Percentiles rank a stretch among this genome's conserved stretches.
Conservation (phyloP, 139 green algal genomes). For the Chlamydomonas incerta region DNA sequence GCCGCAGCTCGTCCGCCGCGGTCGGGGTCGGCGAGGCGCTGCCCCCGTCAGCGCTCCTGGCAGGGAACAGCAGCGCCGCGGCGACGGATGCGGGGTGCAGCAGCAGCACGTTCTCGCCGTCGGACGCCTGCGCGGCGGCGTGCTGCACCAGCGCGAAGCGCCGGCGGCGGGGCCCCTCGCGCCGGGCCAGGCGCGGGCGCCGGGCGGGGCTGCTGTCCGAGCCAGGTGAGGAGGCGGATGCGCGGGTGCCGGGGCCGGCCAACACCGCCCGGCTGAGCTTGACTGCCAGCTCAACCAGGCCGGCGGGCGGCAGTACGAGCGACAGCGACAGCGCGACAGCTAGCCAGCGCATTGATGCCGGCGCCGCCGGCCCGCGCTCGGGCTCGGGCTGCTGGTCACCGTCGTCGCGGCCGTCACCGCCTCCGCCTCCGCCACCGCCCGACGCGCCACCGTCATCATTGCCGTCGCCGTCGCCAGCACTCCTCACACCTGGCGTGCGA, state of each 20-base stretch:
- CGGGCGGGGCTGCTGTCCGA: neutral
- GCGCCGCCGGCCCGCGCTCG: neutral
- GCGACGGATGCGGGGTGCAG: slow-evolving; percentile 8
- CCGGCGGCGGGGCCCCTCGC: neutral
- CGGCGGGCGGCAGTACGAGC: slow-evolving; percentile 27
- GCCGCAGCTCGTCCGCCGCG: no score
- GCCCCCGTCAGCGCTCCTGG: neutral
- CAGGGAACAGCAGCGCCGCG: neutral
- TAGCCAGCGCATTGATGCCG: neutral
- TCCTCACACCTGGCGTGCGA: neutral
- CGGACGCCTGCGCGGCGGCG: neutral
- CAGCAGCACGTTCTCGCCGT: slow-evolving; percentile 13
- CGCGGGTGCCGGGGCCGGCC: no score
- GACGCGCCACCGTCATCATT: neutral
- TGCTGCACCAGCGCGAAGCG: slow-evolving; percentile 24
- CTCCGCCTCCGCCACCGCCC: neutral
- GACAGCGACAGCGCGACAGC: slow-evolving; percentile 20
- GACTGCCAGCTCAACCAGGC: slow-evolving; percentile 20
- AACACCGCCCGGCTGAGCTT: neutral
- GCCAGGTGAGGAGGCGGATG: no score
- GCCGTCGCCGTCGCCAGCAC: neutral
- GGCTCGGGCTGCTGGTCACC: neutral
- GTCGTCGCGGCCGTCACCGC: neutral
- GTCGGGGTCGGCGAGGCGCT: no score
- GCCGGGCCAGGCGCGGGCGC: slow-evolving; percentile 16